These are phyloP conservation scores for Nicotiana paniculata DNA, from an alignment of 257 asterid species.

Conservation along the genomic window DNA sequence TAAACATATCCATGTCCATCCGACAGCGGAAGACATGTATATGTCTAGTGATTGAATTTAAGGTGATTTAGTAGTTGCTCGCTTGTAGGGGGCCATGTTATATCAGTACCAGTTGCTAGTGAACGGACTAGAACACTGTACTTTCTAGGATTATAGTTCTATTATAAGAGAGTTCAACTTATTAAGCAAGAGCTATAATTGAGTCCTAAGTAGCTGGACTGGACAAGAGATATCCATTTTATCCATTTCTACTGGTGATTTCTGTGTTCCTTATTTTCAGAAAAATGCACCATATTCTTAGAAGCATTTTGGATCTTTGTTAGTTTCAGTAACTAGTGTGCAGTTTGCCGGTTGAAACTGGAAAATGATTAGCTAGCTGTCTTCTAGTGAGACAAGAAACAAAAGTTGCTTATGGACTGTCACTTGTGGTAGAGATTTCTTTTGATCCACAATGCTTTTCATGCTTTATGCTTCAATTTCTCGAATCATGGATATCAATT, in stretches of 20 bases:
- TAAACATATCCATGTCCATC: background rate
- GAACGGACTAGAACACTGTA: background rate
- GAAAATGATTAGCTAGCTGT: background rate
- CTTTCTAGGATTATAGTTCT: background rate
- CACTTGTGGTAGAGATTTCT: background rate
- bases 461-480: background rate
- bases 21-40: background rate
- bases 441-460: background rate
- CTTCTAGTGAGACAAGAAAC: background rate
- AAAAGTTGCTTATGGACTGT: background rate
- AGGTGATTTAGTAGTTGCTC: background rate
- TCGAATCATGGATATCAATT: background rate
- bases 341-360: background rate
- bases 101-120: background rate
- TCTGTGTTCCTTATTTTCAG: background rate
- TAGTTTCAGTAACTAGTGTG: background rate
- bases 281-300: background rate
- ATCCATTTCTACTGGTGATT: background rate
- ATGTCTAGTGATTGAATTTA: background rate
- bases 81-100: background rate
- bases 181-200: background rate
- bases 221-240: background rate
- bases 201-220: background rate
- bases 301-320: background rate
- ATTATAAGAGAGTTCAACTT: background rate